Percentiles rank a stretch among this genome's conserved stretches.
phyloP scores from a whole-genome alignment of 345 rosid species.

The Populus deltoides region DNA sequence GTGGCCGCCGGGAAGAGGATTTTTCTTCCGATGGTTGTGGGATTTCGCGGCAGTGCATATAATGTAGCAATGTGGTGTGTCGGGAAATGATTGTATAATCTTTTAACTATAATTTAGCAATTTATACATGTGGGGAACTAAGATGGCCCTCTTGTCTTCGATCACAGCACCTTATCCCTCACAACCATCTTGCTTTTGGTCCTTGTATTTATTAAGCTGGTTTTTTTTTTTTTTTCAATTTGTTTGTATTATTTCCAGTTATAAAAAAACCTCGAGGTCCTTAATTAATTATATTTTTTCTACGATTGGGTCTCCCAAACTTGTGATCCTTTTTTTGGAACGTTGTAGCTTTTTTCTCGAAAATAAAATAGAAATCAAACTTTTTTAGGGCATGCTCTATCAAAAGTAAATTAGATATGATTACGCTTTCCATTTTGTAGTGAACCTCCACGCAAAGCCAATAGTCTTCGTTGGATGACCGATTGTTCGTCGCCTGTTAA shows the following conservation, averaged over 20 bases:
- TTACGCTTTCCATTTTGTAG: not conserved
- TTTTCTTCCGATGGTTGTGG: constrained; percentile 1
- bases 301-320: not conserved
- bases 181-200: not conserved
- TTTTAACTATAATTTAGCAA: constrained; percentile 14
- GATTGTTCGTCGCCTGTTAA: not conserved
- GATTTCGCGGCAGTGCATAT: constrained; percentile 12
- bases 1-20: not conserved
- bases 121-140: constrained; percentile 12
- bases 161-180: not conserved
- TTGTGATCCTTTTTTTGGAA: not conserved
- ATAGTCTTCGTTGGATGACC: not conserved
- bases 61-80: constrained; percentile 13
- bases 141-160: constrained; percentile 16
- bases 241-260: not conserved
- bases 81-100: constrained; percentile 17
- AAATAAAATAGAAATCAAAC: too few relatives aligned
- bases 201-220: not conserved
- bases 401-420: not conserved
- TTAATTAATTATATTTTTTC: not conserved
- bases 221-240: not conserved
- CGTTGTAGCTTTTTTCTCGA: not conserved
- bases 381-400: not conserved
- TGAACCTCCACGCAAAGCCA: not conserved
- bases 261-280: not conserved